Evolutionary conservation across 306 rosid species (phyloP).

Genomic region (Urtica urens): DNA sequence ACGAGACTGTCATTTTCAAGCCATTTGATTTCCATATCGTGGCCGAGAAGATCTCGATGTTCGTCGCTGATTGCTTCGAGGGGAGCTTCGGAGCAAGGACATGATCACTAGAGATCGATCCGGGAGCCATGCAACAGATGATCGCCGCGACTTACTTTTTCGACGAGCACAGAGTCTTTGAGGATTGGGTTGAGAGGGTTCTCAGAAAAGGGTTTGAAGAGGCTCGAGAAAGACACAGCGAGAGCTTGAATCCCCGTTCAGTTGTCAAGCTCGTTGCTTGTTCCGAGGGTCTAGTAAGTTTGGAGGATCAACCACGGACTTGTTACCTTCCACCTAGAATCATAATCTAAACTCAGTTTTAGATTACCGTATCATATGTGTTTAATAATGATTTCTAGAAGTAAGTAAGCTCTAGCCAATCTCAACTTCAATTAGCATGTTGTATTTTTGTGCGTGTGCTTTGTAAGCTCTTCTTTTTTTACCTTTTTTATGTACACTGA

Average conservation of each 20-base stretch:
- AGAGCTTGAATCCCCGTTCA: constrained; percentile 28
- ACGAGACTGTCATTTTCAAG: constrained; percentile 57
- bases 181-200: constrained; percentile 70
- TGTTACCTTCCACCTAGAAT: constrained; percentile 50
- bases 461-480: too few species aligned
- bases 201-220: constrained; percentile 51
- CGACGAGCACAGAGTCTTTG: constrained; percentile 35
- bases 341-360: constrained; percentile 45
- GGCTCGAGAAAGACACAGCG: constrained; percentile 34
- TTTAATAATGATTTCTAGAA: not conserved
- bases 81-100: constrained; percentile 38
- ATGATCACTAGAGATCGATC: constrained; percentile 46
- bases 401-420: constrained; percentile 40
- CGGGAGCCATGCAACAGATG: constrained; percentile 51
- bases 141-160: constrained; percentile 61
- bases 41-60: constrained; percentile 38
- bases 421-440: too few species aligned
- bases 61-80: constrained; percentile 35
- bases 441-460: too few species aligned
- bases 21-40: constrained; percentile 58
- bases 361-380: too few species aligned
- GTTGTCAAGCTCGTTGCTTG: constrained; percentile 42
- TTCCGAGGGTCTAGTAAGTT: constrained; percentile 18
- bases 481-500: constrained; percentile 31
- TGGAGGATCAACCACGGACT: constrained; percentile 35